Percentiles rank a stretch among this genome's conserved stretches.
These are phyloP conservation scores for Phytophthora ramorum DNA, from an alignment of 352 stramenopile genomes.

Conservation along the genomic window DNA sequence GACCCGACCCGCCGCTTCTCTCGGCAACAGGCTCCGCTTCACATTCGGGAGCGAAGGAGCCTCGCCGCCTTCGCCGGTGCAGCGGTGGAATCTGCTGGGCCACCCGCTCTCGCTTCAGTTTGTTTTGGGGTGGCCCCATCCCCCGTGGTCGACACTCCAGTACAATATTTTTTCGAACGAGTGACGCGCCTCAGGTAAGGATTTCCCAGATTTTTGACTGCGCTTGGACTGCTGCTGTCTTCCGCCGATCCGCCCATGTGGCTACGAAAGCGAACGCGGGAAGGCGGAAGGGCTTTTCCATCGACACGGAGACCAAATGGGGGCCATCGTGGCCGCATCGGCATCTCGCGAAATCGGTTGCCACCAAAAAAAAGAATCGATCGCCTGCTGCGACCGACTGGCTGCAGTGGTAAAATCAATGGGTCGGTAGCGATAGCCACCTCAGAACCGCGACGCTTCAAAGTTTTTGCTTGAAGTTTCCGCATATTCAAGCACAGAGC, in stretches of 20 bases:
- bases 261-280: background rate
- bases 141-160: constrained; percentile 13
- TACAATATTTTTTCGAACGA: background rate
- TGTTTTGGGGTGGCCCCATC: constrained; percentile 1
- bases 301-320: background rate
- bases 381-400: background rate
- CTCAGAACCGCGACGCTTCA: background rate
- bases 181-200: background rate
- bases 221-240: constrained; percentile 1
- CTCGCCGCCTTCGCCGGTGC: too few relatives aligned
- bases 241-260: background rate
- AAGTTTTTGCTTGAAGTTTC: constrained; percentile 21
- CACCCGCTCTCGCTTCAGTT: constrained; percentile 19
- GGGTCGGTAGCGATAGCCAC: background rate
- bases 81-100: background rate
- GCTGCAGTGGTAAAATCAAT: background rate
- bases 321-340: too few relatives aligned
- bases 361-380: background rate
- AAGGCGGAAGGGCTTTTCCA: background rate
- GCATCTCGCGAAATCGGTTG: background rate
- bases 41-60: too few relatives aligned
- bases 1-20: background rate
- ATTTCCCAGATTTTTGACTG: background rate
- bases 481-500: constrained; percentile 28
- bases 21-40: too few relatives aligned